phyloP scores from a whole-genome alignment of 2,329 filamentous ascomycete genomes.

The Aspergillus sp. region DNA sequence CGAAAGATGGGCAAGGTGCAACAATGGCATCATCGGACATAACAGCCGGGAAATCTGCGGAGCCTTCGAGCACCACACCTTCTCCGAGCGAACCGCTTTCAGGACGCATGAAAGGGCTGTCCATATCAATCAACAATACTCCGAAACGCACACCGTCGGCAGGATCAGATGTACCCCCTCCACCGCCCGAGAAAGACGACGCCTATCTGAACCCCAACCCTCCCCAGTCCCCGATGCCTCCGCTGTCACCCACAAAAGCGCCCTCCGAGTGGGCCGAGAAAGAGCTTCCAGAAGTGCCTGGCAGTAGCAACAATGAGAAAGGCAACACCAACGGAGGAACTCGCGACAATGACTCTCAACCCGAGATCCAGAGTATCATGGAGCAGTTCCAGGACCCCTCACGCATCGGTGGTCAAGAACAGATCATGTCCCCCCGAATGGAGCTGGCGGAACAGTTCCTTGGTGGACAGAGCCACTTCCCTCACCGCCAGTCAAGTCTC shows the following conservation, averaged over 20 bases:
- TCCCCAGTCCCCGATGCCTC: slow-evolving; percentile 27
- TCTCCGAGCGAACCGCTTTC: slow-evolving; percentile 22
- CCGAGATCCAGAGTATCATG: slow-evolving; percentile 97
- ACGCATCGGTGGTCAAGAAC: slow-evolving; percentile 69
- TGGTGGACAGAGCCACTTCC: slow-evolving; percentile 65
- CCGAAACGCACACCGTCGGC: slow-evolving; percentile 16
- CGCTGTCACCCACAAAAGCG: slow-evolving; percentile 41
- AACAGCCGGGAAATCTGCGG: slow-evolving; percentile 5
- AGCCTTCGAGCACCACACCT: slow-evolving; percentile 12
- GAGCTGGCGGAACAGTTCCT: slow-evolving; percentile 80
- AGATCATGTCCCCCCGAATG: slow-evolving; percentile 88
- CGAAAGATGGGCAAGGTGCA: slow-evolving; percentile 4
- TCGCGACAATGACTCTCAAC: slow-evolving; percentile 67
- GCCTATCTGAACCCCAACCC: slow-evolving; percentile 49
- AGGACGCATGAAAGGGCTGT: slow-evolving; percentile 30
- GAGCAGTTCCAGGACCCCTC: slow-evolving; percentile 82
- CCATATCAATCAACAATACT: slow-evolving; percentile 26
- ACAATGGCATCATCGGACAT: slow-evolving; percentile 4
- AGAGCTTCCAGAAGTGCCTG: slow-evolving; percentile 38
- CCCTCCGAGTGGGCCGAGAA: slow-evolving; percentile 37
- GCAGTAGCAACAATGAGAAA: slow-evolving; percentile 41
- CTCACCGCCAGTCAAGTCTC: slow-evolving; percentile 81
- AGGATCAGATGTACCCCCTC: slow-evolving; percentile 38
- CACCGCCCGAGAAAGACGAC: slow-evolving; percentile 52
- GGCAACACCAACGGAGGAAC: slow-evolving; percentile 58